Evolutionary conservation across 177 flowering plant species (phyloP).

Genomic region (Vitis hybrid): DNA sequence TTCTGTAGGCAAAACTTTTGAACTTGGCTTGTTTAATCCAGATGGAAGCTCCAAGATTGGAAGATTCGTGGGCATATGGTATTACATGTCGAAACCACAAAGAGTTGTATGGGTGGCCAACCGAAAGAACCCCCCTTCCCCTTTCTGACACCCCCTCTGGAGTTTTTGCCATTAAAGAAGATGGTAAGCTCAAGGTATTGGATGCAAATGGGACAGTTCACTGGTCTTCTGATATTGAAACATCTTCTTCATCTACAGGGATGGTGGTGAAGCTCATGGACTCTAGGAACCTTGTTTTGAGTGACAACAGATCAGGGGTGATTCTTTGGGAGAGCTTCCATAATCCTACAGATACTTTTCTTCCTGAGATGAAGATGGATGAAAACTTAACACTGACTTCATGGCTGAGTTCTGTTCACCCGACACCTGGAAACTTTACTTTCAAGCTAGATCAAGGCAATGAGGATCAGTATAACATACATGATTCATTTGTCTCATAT

Average conservation of each 20-base stretch:
- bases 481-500: too few relatives aligned
- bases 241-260: background rate
- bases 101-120: conserved; percentile 47
- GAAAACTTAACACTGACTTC: conserved; percentile 19
- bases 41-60: too few relatives aligned
- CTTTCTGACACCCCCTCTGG: conserved; percentile 20
- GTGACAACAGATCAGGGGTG: background rate
- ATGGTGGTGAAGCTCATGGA: conserved; percentile 19
- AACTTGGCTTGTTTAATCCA: too few relatives aligned
- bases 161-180: conserved; percentile 13
- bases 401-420: conserved; percentile 27
- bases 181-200: conserved; percentile 27
- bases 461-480: too few relatives aligned
- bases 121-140: conserved; percentile 28
- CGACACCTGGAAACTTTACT: conserved; percentile 26
- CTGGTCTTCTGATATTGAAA: conserved; percentile 19
- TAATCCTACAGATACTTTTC: conserved; percentile 39
- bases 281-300: conserved; percentile 22
- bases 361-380: conserved; percentile 37
- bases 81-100: too few relatives aligned
- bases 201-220: conserved; percentile 11
- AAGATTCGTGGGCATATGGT: too few relatives aligned
- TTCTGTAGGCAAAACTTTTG: too few relatives aligned
- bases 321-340: conserved; percentile 34
- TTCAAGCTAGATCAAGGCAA: too few relatives aligned